Percentiles rank a stretch among this genome's conserved stretches.
These are phyloP conservation scores for Sicyos baderoa DNA, from an alignment of 306 rosid genomes.

Conservation along the genomic window DNA sequence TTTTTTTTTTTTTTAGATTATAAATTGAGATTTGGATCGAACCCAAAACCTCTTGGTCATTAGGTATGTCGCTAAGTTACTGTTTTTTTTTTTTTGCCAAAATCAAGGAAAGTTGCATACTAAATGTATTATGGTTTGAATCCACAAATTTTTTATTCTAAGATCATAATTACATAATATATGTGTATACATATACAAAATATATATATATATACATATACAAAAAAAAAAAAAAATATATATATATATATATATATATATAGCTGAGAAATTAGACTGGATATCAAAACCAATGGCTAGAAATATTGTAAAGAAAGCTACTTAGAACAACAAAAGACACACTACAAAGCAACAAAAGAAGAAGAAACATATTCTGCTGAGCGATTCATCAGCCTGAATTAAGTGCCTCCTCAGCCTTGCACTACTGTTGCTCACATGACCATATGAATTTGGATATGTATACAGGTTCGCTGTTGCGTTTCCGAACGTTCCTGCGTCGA, in stretches of 20 bases:
- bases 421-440: constrained; percentile 16
- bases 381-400: constrained; percentile 61
- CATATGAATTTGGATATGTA: constrained; percentile 18
- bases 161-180: not conserved
- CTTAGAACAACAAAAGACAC: constrained; percentile 42
- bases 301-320: not conserved
- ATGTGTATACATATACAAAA: not conserved
- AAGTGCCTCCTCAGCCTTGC: constrained; percentile 52
- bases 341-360: constrained; percentile 55
- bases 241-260: not conserved
- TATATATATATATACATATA: not conserved
- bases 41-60: too few species aligned
- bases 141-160: not conserved
- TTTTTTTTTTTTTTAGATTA: too few species aligned
- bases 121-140: too few species aligned
- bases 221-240: too few species aligned
- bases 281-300: not conserved
- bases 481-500: constrained; percentile 11
- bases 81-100: too few species aligned
- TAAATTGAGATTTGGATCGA: too few species aligned
- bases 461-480: constrained; percentile 1
- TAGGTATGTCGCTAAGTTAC: too few species aligned
- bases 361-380: constrained; percentile 61
- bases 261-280: not conserved
- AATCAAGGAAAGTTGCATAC: not conserved